Base-by-base conservation (phyloP, 768 basidiomycete species). In the Boletus rubropictus region DNA sequence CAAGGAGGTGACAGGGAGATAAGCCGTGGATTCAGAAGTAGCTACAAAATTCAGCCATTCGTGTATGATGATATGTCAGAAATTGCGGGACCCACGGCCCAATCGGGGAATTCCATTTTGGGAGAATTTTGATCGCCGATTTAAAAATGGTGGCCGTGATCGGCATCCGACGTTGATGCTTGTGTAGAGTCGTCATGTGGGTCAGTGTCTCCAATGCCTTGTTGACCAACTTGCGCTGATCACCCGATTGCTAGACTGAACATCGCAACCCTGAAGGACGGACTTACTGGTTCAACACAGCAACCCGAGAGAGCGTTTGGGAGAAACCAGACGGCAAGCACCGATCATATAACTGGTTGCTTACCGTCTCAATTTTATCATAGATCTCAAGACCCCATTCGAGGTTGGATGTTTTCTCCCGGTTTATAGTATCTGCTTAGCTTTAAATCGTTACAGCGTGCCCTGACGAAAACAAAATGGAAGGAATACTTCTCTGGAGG, bases 281-380 rank as follows among this genome's bases (percentile, higher is more conserved):
- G n/a, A 91, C 89, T 0, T 98, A 98, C 61, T 98, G 94, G 94
- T 93, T 92, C 69, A 93, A 96, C 63, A 82, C 89, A 0, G 77
- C 74, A 9, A 89, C 86, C 4, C 82, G 85, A 58, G 88, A 90
- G 58, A 95, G 92, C 61, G 91, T 94, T 43, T 98, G 94, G 95
- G 94, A 97, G 69, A 99, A 98, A 64, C 96, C 96, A 50, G 89
- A 94, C 65, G 89, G 88, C 88, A 57, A 57, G 77, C 59, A 41
- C 43, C 24, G 8, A 45, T 47, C 44, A 25, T 39, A 32, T 38
- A 28, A 42, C 17, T 38, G 29, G 40, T 15, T 15, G 15, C 44
- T 40, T 29, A 31, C 49, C 24, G 41, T 43, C 36, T 55, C n/a
- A 53, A 29, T 14, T 27, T n/a, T 44, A 33, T 32, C 32, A 9